Evolutionary conservation across 768 basidiomycete species (phyloP), one percentile per base, ranked within the genome.

Genomic region (Agaricus blazei): DNA sequence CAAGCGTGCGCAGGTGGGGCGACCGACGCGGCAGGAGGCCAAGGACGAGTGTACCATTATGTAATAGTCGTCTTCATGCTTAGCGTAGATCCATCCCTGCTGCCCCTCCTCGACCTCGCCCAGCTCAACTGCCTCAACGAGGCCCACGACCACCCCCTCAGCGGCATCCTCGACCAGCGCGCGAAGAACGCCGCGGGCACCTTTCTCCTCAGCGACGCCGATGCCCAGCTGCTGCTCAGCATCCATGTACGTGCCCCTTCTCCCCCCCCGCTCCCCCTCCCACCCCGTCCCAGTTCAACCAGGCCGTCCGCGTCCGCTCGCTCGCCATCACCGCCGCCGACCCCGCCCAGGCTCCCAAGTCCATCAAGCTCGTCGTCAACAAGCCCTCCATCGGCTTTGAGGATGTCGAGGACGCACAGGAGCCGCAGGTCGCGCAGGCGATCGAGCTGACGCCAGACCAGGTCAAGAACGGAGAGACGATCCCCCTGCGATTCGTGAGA

Each of bases 11-110:
- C 86, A 88, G 60, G 79, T 85, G 49, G 84, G 85, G 15, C 83
- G 95, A 58, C 94, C 96, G 36, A 98, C 96, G 19, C 81, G 96
- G 55, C 88, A 95, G 66, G 84, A 98, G 65, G 94, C 96, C 11
- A 87, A 89, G 71, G 90, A 93, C 56, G 96, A 98, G 65, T 95
- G 95, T 76, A 82, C 93, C 53, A 85, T 97, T 12, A 29, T 34
- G 41, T 5, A 26, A 2, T n/a, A 15, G 23, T 36, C 11, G 23
- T 31, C n/a, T 27, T n/a, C 7, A 34, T 34, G 34, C 34, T 34
- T 34, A 34, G 34, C 34, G 34, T 34, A 34, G 34, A 34, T 11
- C 48, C 84, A 50, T 83, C 82, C 24, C 70, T 85, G 23, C 73
- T 87, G 50, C 75, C 83, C 62, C 73, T 74, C 56, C 70, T 90